These are phyloP conservation scores for Suillus luteus DNA, from an alignment of 768 basidiomycete genomes.

Conservation along the genomic window DNA sequence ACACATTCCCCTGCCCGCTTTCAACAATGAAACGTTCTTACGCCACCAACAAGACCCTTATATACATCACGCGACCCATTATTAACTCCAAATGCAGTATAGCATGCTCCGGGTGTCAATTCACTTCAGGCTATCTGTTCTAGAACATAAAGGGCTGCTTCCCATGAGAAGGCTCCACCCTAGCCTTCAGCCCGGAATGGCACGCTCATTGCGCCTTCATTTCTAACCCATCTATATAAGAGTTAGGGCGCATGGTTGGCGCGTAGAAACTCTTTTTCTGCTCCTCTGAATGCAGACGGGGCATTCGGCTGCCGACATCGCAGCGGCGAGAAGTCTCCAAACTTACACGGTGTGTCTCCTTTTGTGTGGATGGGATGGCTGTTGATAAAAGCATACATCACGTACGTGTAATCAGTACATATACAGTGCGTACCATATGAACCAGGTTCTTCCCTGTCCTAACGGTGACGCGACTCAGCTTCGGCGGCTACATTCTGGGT, in stretches of 20 bases:
- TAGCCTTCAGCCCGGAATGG: not conserved
- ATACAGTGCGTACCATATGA: not conserved
- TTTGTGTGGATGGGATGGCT: not conserved
- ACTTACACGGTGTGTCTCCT: not conserved
- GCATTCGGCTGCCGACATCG: not conserved
- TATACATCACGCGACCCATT: not conserved
- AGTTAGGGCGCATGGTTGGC: not conserved
- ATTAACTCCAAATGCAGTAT: not conserved
- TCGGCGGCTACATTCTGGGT: constrained; percentile 1
- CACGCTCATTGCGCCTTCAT: not conserved
- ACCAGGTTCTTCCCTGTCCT: not conserved
- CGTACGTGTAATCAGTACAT: not conserved
- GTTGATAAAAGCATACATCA: not conserved
- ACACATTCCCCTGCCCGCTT: not conserved
- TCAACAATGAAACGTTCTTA: not conserved
- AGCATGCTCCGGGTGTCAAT: not conserved
- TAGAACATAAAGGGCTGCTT: not conserved
- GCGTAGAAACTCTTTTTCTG: not conserved
- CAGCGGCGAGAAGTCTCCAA: not conserved
- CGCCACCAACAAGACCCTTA: not conserved
- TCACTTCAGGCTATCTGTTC: not conserved
- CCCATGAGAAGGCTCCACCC: not conserved
- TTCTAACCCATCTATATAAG: not conserved
- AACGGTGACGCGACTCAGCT: not conserved
- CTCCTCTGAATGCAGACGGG: not conserved